Evolutionary conservation across 1,139 yeast species (phyloP).

Genomic region (Lodderomyces metapsilosis): DNA sequence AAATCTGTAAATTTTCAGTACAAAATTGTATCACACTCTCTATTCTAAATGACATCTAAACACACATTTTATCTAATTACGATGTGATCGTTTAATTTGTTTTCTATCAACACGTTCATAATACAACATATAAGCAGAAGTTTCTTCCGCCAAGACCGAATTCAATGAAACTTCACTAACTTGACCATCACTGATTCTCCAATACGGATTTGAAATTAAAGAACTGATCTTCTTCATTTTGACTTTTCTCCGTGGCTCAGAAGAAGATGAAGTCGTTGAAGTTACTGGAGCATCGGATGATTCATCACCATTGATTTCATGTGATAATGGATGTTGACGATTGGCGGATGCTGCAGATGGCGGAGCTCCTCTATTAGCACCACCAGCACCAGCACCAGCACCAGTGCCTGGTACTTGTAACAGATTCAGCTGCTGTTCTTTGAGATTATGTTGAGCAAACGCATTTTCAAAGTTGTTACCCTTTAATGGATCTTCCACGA

Average conservation of each 20-base stretch:
- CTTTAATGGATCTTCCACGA: conserved; percentile 32
- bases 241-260: conserved; percentile 19
- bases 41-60: neutral
- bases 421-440: no score
- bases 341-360: no score
- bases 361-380: no score
- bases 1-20: no score
- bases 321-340: neutral
- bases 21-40: no score
- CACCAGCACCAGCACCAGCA: no score
- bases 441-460: conserved; percentile 14
- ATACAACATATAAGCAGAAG: conserved; percentile 79
- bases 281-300: no score
- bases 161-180: conserved; percentile 61
- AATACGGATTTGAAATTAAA: conserved; percentile 62
- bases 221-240: conserved; percentile 55
- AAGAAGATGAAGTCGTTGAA: neutral
- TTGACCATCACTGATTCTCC: conserved; percentile 82
- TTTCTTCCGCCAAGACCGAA: conserved; percentile 64
- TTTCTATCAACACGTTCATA: conserved; percentile 58
- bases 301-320: neutral
- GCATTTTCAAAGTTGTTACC: conserved; percentile 20
- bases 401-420: no score
- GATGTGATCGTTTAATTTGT: conserved; percentile 13
- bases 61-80: conserved; percentile 1